Evolutionary conservation across 352 stramenopile genomes (phyloP), one percentile per base, ranked within the genome.

Genomic region (Pythium brachiatum): DNA sequence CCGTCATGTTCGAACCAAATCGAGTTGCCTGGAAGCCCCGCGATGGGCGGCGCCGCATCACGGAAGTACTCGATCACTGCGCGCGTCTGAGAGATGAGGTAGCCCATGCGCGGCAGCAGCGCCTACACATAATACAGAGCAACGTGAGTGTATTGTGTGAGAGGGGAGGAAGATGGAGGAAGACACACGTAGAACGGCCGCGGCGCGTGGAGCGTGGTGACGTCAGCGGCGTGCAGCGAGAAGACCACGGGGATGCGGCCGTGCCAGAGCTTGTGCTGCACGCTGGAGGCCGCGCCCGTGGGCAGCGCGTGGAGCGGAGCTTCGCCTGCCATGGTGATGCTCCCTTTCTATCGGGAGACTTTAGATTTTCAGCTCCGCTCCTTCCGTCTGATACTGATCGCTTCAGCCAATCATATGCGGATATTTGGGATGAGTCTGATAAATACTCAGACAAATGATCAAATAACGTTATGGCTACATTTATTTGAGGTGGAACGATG

Each of bases 51-150:
- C 26, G 83, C 81, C 23, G 80, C 81, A 39, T 92, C 80, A 20
- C 73, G 79, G 53, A 94, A 91, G 70, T 91, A 89, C 64, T 92
- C 81, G 59, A 94, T 74, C 18, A 90, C 85, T 36, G 75, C 68
- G 6, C 83, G 83, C 15, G 82, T 90, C 51, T 91, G 79, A 36
- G 83, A 77, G 32, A 90, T 70, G 38, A 94, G 64, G 61, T 86
- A 94, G 65, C 85, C 89, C 76, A 92, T 79, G 29, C 83, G 80
- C n/a, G 86, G 86, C 16, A 94, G 65, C 79, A 94, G 88, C 9
- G 83, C 83, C 83, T 94, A 29, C 44, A 69, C 7, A 21, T 26
- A 43, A 66, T 18, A 4, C 4, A 50, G 48, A 65, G 20, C n/a
- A 46, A 3, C 2, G 6, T 9, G 34, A 36, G 64, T 12, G 20